These are phyloP conservation scores for Daldinia vernicosa DNA, from an alignment of 495 filamentous ascomycete genomes.

Conservation along the genomic window DNA sequence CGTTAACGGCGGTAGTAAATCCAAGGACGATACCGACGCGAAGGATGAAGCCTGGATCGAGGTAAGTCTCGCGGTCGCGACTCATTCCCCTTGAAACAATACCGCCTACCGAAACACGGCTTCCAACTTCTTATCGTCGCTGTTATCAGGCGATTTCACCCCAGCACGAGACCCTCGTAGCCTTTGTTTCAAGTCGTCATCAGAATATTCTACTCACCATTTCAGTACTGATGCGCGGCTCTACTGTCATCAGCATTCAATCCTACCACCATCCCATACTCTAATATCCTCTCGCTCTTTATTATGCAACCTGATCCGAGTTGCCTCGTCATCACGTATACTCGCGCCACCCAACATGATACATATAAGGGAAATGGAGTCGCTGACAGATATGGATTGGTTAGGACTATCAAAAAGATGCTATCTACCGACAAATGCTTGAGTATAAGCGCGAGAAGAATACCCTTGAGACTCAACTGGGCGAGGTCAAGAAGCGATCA, in stretches of 20 bases:
- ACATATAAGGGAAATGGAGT: constrained; percentile 27
- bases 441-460: constrained; percentile 92
- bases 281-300: constrained; percentile 31
- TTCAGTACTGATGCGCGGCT: constrained; percentile 47
- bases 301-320: constrained; percentile 35
- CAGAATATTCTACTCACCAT: constrained; percentile 46
- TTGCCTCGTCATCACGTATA: constrained; percentile 36
- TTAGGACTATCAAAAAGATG: constrained; percentile 96
- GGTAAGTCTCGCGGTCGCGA: constrained; percentile 63
- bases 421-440: constrained; percentile 95
- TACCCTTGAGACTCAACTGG: constrained; percentile 76
- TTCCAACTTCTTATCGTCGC: constrained; percentile 7
- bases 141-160: constrained; percentile 20
- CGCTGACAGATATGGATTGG: constrained; percentile 50
- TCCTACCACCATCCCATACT: constrained; percentile 29
- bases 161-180: constrained; percentile 34
- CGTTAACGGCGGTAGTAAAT: constrained; percentile 76
- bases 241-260: constrained; percentile 39
- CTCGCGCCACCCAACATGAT: constrained; percentile 37
- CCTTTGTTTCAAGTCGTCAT: constrained; percentile 37
- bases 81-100: constrained; percentile 20
- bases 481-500: constrained; percentile 77
- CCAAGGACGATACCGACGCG: constrained; percentile 78
- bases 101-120: constrained; percentile 18
- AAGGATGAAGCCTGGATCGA: constrained; percentile 82